phyloP scores from a whole-genome alignment of 345 rosid species.

The Raphanus raphanistrum region DNA sequence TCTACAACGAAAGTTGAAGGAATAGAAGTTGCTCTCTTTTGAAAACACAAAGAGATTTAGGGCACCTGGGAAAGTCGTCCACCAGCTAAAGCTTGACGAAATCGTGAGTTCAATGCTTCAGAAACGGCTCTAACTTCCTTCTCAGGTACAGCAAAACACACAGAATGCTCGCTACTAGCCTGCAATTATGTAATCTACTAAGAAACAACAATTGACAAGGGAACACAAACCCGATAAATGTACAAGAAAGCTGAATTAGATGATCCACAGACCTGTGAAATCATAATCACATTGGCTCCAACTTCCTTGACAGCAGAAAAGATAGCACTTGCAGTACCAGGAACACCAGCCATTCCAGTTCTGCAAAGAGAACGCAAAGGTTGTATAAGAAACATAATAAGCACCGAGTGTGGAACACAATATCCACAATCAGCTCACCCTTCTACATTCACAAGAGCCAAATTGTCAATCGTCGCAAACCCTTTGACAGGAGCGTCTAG shows the following conservation, averaged over 20 bases:
- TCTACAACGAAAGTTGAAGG: not conserved
- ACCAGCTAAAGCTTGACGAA: slow-evolving; percentile 82
- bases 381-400: slow-evolving; percentile 16
- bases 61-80: slow-evolving; percentile 95
- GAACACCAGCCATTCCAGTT: slow-evolving; percentile 99
- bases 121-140: slow-evolving; percentile 93
- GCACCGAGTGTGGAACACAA: not conserved
- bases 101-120: slow-evolving; percentile 76
- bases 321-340: slow-evolving; percentile 91
- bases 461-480: slow-evolving; percentile 92
- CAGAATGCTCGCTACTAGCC: slow-evolving; percentile 98
- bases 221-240: slow-evolving; percentile 21
- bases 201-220: slow-evolving; percentile 23
- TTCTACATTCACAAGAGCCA: slow-evolving; percentile 95
- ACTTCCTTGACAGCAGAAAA: slow-evolving; percentile 96
- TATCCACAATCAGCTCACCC: slow-evolving; percentile 54
- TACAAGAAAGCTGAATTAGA: slow-evolving; percentile 12
- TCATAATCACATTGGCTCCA: slow-evolving; percentile 97
- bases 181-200: slow-evolving; percentile 18
- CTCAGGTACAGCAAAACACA: slow-evolving; percentile 98
- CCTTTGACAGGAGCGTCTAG: slow-evolving; percentile 76
- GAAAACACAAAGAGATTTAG: slow-evolving; percentile 3
- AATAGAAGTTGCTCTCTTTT: not conserved
- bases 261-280: slow-evolving; percentile 70
- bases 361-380: slow-evolving; percentile 43